phyloP scores from a whole-genome alignment of 2,329 filamentous ascomycete species.

The Fulvia fulva region DNA sequence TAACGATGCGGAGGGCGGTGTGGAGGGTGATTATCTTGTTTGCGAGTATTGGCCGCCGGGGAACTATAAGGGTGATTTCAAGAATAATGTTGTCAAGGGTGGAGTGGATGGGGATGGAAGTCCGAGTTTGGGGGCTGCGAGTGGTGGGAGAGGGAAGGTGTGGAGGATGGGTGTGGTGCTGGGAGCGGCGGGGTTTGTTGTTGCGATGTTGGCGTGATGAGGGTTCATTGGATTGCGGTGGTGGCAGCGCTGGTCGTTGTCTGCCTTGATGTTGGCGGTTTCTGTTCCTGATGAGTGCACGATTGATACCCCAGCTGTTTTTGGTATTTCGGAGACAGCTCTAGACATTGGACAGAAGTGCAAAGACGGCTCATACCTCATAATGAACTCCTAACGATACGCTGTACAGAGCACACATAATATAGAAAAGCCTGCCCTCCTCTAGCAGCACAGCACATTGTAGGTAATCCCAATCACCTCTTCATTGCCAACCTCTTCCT shows the following conservation, averaged over 20 bases:
- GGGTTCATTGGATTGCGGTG: background rate
- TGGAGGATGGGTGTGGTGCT: conserved; percentile 5
- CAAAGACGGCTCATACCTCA: background rate
- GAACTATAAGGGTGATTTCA: conserved; percentile 35
- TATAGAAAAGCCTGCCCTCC: background rate
- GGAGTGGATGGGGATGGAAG: conserved; percentile 22
- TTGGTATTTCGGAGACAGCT: background rate
- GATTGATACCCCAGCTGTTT: conserved; percentile 7
- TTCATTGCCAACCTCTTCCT: background rate
- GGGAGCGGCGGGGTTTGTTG: conserved; percentile 6
- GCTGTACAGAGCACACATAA: background rate
- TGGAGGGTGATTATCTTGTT: conserved; percentile 30
- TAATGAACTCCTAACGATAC: background rate
- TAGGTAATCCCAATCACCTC: background rate
- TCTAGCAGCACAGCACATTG: background rate
- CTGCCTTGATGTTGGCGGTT: background rate
- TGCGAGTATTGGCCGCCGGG: conserved; percentile 40
- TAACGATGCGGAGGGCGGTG: conserved; percentile 17
- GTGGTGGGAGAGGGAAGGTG: background rate
- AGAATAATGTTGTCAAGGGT: conserved; percentile 32
- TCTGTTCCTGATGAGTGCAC: background rate
- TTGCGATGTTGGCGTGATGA: conserved; percentile 4
- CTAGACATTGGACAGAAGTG: background rate
- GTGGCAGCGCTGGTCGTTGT: conserved; percentile 1
- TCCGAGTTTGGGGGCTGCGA: conserved; percentile 17